Percentiles rank a stretch among this genome's conserved stretches.
Conservation (phyloP, 148 eudicot species). For the Camellia lanceoleosa region DNA sequence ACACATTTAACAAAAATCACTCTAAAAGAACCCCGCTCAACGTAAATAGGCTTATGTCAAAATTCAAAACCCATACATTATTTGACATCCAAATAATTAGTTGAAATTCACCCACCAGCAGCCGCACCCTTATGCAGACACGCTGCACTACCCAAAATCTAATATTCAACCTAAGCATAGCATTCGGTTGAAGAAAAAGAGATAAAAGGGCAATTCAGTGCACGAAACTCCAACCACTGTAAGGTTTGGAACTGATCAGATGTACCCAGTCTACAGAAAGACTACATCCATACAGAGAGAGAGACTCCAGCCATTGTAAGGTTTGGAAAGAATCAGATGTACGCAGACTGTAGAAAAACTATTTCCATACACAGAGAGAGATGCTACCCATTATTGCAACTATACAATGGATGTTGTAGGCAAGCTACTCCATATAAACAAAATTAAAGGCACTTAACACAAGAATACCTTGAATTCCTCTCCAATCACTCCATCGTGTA, state of each 20-base stretch:
- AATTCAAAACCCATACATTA: background rate
- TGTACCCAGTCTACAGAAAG: too few relatives aligned
- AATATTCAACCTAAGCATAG: background rate
- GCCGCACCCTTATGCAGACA: background rate
- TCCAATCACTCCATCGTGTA: background rate
- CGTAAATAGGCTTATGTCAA: background rate
- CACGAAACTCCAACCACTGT: too few relatives aligned
- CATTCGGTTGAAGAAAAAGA: background rate
- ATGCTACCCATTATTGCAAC: background rate
- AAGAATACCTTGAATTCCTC: background rate
- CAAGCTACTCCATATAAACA: slow-evolving; percentile 4
- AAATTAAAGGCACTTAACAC: background rate
- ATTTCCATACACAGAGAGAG: background rate
- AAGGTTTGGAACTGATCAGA: too few relatives aligned
- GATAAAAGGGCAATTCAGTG: background rate
- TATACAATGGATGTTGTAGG: slow-evolving; percentile 1
- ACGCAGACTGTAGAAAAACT: too few relatives aligned
- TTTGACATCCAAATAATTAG: background rate
- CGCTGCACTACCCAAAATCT: background rate
- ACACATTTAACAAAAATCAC: too few relatives aligned
- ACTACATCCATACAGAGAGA: background rate
- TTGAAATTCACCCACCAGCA: background rate
- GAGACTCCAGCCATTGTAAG: too few relatives aligned
- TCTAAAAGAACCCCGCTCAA: too few relatives aligned
- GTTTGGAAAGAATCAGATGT: too few relatives aligned